These are phyloP conservation scores for Nothophaeocryptopus gaeumannii DNA, from an alignment of 2,329 filamentous ascomycete genomes.

Conservation along the genomic window DNA sequence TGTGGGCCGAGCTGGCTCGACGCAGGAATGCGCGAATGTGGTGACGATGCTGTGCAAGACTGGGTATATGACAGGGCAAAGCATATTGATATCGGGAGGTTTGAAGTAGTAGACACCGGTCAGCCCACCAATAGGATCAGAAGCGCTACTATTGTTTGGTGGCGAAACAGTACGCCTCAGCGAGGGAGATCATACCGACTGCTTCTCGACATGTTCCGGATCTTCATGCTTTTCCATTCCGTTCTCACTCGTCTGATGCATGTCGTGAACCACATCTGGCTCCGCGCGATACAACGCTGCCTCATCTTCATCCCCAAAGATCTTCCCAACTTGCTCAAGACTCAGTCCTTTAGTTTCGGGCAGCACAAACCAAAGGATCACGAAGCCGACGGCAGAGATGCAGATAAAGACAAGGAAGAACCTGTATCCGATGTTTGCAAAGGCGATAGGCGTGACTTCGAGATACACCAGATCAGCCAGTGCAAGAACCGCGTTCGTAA, in stretches of 20 bases:
- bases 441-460: conserved; percentile 1
- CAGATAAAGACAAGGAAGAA: conserved; percentile 5
- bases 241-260: no score
- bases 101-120: conserved; percentile 23
- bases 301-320: conserved; percentile 1
- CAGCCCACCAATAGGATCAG: no score
- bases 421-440: conserved; percentile 4
- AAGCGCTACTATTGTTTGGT: no score
- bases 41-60: conserved; percentile 60
- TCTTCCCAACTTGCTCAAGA: background rate
- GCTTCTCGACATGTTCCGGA: no score
- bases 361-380: background rate
- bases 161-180: no score
- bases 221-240: no score
- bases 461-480: background rate
- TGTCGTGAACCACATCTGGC: background rate
- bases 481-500: background rate
- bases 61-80: conserved; percentile 49
- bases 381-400: conserved; percentile 1
- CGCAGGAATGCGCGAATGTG: conserved; percentile 59
- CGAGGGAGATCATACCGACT: no score
- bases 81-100: conserved; percentile 30
- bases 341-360: background rate
- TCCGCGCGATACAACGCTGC: background rate
- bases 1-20: conserved; percentile 56